phyloP scores from a whole-genome alignment of 2,329 filamentous ascomycete genomes.

The Pyricularia grisea region DNA sequence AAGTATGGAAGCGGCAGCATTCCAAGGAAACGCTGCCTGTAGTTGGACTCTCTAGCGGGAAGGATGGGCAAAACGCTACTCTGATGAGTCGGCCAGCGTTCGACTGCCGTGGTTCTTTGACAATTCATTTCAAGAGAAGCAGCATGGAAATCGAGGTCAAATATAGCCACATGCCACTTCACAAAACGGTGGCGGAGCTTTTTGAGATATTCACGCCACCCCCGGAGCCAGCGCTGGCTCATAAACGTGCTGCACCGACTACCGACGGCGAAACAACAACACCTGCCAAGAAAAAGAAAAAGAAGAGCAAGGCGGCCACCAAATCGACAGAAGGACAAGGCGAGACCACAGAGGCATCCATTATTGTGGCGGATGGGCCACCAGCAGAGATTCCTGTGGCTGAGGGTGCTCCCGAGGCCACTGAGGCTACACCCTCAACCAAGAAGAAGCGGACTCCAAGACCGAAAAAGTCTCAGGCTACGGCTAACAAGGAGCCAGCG shows the following conservation, averaged over 20 bases:
- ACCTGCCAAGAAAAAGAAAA: constrained; percentile 4
- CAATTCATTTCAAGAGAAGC: constrained; percentile 37
- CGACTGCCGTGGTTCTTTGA: constrained; percentile 44
- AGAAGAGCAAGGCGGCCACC: background rate
- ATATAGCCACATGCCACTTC: constrained; percentile 48
- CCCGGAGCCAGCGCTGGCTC: constrained; percentile 15
- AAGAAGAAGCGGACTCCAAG: constrained; percentile 1
- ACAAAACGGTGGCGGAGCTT: constrained; percentile 43
- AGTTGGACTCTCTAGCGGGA: constrained; percentile 39
- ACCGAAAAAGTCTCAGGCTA: constrained; percentile 2
- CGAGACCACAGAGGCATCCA: background rate
- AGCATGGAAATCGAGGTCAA: constrained; percentile 38
- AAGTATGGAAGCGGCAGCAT: constrained; percentile 39
- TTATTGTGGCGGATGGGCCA: background rate
- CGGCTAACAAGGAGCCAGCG: background rate
- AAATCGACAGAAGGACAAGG: background rate
- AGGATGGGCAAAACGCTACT: constrained; percentile 32
- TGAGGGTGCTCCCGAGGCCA: background rate
- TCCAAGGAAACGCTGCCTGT: constrained; percentile 28
- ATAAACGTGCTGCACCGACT: constrained; percentile 7
- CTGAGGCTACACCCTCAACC: background rate
- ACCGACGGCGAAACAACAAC: background rate
- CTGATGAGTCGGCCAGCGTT: constrained; percentile 47
- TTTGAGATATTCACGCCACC: constrained; percentile 36
- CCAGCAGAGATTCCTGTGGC: background rate